Evolutionary conservation across 2,329 filamentous ascomycete species (phyloP), one percentile per base, ranked within the genome.

Genomic region (Teratosphaeria zuluensis): DNA sequence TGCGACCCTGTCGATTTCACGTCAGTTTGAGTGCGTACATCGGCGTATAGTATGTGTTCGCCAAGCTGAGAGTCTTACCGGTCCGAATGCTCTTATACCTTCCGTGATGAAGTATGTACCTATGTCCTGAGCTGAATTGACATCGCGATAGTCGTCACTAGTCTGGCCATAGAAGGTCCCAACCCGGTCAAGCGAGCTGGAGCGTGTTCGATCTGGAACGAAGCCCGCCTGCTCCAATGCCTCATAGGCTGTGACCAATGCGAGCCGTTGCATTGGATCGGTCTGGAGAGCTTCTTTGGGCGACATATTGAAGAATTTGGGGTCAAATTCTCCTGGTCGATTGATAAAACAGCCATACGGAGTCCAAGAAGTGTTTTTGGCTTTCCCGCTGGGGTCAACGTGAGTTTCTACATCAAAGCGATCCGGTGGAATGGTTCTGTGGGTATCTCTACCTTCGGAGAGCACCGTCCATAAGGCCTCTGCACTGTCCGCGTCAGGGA

Each of bases 251-350:
- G 53, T 35, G 11, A 54, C 28, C 24, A 54, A 33, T 9, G 32
- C n/a, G n/a, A 54, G 16, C 31, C 4, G 9, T 19, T 31, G 21
- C 28, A 9, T 9, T 8, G 53, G 53, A 54, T 54, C 53, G 30
- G 30, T 31, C 32, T 19, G n/a, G 11, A 32, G n/a, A 54, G 53
- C 53, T 33, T 70, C 68, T 28, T 65, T 56, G 16, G 68, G 70
- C 9, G 66, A 69, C 65, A 77, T 75, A 52, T 74, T 71, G 66
- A 77, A 77, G 58, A 77, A 75, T 0, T 63, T 62, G 2, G 70
- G 61, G 61, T 77, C 75, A 56, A 77, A 77, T 1, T 68, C 32
- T 0, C 69, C 74, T 0, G 75, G 71, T 3, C 70, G 54, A 14
- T 74, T 66, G 19, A 77, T 65, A 35, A 71, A 77, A 55, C 70